Evolutionary conservation across 139 green algal species (phyloP).

Genomic region (Edaphochlamys debaryana): DNA sequence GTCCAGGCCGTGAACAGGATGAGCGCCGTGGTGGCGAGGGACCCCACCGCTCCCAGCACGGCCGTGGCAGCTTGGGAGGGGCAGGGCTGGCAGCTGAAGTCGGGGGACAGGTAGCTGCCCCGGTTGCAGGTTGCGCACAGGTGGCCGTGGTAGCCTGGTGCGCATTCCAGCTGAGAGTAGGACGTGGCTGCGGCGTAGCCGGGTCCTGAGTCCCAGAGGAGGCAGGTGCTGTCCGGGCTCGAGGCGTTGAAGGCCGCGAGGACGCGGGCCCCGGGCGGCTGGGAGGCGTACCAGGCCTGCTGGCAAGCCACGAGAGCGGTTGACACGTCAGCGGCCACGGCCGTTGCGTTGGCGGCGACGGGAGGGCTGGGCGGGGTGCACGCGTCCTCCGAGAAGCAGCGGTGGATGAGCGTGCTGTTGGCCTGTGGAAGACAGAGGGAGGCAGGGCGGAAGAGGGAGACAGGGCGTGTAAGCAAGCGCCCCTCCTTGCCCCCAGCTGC

Average conservation of each 20-base stretch:
- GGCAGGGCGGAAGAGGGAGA: no score
- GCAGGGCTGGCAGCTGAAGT: not conserved
- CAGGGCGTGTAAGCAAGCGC: no score
- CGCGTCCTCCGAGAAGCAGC: not conserved
- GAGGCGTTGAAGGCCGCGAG: no score
- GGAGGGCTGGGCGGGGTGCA: no score
- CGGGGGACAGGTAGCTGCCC: not conserved
- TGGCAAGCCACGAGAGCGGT: not conserved
- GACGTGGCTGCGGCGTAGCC: no score
- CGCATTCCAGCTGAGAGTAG: not conserved
- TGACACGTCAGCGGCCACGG: no score
- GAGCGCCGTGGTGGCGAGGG: not conserved
- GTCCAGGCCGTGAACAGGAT: not conserved
- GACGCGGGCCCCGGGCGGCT: not conserved
- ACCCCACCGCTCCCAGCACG: not conserved
- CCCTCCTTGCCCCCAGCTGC: no score
- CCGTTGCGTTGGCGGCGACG: no score
- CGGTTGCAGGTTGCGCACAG: not conserved
- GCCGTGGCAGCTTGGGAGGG: not conserved
- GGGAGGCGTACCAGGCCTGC: not conserved
- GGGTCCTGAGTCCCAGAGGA: not conserved
- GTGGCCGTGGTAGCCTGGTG: not conserved
- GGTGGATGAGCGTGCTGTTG: not conserved
- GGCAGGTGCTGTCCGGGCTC: not conserved
- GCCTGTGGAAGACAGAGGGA: no score